Evolutionary conservation across 2,329 filamentous ascomycete species (phyloP).

Genomic region (Aspergillus sergii): DNA sequence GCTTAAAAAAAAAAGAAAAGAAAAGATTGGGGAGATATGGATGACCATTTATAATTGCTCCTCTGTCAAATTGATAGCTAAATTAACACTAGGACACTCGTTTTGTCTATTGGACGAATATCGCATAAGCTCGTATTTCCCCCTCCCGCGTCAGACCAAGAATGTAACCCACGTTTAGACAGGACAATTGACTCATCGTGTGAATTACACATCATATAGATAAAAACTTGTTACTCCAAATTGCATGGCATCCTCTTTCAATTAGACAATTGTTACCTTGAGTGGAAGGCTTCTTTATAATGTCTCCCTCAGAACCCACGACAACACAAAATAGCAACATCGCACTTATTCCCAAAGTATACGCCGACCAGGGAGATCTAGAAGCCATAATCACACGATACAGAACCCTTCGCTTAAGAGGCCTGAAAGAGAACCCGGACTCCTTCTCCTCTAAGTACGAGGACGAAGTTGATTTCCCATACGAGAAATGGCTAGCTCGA

Average conservation of each 20-base stretch:
- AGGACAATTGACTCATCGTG: background rate
- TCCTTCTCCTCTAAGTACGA: conserved; percentile 10
- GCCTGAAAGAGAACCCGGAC: conserved; percentile 6
- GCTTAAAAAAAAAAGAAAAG: no score
- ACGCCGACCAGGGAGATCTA: background rate
- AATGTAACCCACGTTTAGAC: background rate
- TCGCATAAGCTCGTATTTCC: background rate
- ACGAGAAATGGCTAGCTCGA: conserved; percentile 5
- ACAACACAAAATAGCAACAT: background rate
- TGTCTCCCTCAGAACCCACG: background rate
- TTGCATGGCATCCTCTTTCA: background rate
- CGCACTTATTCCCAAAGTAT: background rate
- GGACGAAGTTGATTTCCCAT: conserved; percentile 2
- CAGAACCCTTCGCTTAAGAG: conserved; percentile 4
- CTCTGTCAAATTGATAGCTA: background rate
- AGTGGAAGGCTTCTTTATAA: background rate
- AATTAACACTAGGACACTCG: no score
- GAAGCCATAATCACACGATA: conserved; percentile 6
- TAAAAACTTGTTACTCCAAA: background rate
- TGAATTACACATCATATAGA: background rate
- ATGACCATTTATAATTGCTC: no score
- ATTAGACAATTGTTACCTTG: background rate
- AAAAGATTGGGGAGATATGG: background rate
- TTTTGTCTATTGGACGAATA: background rate
- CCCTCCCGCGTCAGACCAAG: background rate